Evolutionary conservation across 2,329 filamentous ascomycete genomes (phyloP), one percentile per base, ranked within the genome.

Genomic region (Phaeophleospora eucalypticola): DNA sequence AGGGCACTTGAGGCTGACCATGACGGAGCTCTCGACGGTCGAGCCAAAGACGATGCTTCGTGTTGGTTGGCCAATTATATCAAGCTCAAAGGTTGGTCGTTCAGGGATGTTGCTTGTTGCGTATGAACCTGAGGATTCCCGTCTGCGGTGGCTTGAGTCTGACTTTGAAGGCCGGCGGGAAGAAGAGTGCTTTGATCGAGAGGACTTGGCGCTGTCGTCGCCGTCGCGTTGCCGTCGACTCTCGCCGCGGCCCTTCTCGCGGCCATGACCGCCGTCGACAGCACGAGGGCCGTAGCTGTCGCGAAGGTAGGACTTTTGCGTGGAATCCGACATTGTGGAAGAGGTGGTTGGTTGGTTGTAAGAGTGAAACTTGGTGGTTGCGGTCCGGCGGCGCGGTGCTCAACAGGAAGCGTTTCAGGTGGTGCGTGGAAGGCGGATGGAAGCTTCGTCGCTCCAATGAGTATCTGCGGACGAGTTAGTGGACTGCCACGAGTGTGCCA

Each of bases 41-140:
- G 55, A 52, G 21, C 63, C 63, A 14, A 62, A 57, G 14, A 55
- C 46, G 15, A 62, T 52, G 17, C 50, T 45, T 36, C 48, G 36
- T 10, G 49, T 48, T 20, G 63, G 63, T 45, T 64, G 63, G 9
- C 55, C 58, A 20, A 64, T 64, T 47, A 65, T 49, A 43, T 65
- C 60, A 29, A 65, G 53, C 40, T 62, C 59, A 46, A 63, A 64
- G 3, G 41, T 48, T 7, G 60, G 61, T 38, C 50, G 54, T 19
- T 59, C 52, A 4, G 49, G 20, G 45, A 46, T 29, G 39, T 24
- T 41, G 37, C 42, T 43, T 18, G 33, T 18, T 19, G 41, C 48
- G 17, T 48, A 43, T 4, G 45, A 43, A 21, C 36, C 35, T 34
- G 41, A 47, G 2, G 60, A 59, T 10, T 53, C 48, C 36, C 58